Percentiles rank a stretch among this genome's conserved stretches.
phyloP scores from a whole-genome alignment of 306 rosid genomes.

The Dalbergia cultrata region DNA sequence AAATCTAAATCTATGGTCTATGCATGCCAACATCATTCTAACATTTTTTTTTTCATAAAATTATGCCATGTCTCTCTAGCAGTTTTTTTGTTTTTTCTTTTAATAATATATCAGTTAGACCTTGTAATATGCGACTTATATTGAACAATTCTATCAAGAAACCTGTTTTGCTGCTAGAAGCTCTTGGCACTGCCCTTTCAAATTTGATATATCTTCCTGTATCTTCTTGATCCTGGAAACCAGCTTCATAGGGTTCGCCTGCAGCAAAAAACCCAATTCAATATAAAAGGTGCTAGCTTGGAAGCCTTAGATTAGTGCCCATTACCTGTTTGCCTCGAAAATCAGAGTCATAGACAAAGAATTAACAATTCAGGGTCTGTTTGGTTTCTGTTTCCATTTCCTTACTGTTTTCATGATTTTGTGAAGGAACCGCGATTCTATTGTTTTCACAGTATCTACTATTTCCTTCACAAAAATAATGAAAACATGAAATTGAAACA shows the following conservation, averaged over 20 bases:
- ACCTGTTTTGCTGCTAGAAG: conserved; percentile 94
- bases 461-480: no score
- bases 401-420: no score
- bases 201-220: conserved; percentile 68
- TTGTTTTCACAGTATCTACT: no score
- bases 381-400: no score
- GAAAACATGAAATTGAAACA: no score
- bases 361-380: no score
- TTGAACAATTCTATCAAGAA: not conserved
- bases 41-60: no score
- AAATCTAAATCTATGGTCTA: no score
- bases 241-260: conserved; percentile 90
- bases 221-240: conserved; percentile 82
- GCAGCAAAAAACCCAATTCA: conserved; percentile 8
- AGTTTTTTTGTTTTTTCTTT: no score
- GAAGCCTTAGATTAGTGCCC: not conserved
- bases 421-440: no score
- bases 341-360: not conserved
- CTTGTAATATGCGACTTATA: conserved; percentile 29
- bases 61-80: no score
- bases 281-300: conserved; percentile 11
- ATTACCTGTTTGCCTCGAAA: not conserved
- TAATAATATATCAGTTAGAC: not conserved
- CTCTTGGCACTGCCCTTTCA: conserved; percentile 84
- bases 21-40: no score